phyloP scores from a whole-genome alignment of 2,329 filamentous ascomycete genomes.

The Graphilbum sp. region DNA sequence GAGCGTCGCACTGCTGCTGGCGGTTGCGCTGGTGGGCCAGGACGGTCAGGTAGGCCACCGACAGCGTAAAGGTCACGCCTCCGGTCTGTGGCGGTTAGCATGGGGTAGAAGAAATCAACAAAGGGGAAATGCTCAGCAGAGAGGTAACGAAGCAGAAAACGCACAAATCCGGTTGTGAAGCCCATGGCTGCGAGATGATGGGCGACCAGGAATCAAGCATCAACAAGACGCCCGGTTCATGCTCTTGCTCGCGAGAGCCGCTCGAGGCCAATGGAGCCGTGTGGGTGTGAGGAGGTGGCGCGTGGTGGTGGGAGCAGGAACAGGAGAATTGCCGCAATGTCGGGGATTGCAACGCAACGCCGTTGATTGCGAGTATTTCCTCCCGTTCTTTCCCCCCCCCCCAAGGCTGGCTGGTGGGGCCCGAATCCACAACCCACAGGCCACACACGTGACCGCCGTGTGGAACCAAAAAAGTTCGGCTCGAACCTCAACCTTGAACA shows the following conservation, averaged over 20 bases:
- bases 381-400: too few species aligned
- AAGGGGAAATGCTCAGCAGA: not conserved
- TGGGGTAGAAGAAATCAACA: not conserved
- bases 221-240: not conserved
- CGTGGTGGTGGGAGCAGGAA: too few species aligned
- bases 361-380: too few species aligned
- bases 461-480: not conserved
- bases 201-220: not conserved
- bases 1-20: conserved; percentile 35
- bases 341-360: too few species aligned
- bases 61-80: conserved; percentile 60
- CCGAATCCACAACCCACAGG: too few species aligned
- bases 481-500: too few species aligned
- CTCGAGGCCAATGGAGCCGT: not conserved
- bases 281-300: too few species aligned
- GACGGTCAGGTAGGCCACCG: conserved; percentile 54
- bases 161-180: conserved; percentile 59
- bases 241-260: not conserved
- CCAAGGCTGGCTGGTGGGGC: too few species aligned
- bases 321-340: not conserved
- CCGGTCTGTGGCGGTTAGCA: conserved; percentile 38
- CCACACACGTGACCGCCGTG: not conserved
- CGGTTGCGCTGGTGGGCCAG: conserved; percentile 55
- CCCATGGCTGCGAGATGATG: conserved; percentile 34
- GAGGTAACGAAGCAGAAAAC: conserved; percentile 14